Evolutionary conservation across 2,329 filamentous ascomycete species (phyloP).

Genomic region (Claviceps sp.): DNA sequence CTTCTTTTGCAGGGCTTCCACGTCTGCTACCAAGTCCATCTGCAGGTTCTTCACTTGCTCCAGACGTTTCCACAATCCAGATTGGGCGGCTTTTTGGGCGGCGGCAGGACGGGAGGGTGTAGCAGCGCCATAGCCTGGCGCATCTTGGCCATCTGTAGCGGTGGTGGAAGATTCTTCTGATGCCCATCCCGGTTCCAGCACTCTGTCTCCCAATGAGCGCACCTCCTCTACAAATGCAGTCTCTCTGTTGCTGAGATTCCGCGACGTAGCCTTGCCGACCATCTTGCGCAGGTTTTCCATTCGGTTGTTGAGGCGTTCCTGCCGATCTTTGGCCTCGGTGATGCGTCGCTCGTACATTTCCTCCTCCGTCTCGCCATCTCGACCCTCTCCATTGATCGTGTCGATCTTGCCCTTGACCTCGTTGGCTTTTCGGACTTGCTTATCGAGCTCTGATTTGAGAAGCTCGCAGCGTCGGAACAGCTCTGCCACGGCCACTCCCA

Average conservation of each 20-base stretch:
- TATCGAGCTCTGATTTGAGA: constrained; percentile 52
- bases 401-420: constrained; percentile 56
- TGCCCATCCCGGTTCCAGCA: constrained; percentile 23
- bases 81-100: neutral
- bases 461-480: constrained; percentile 59
- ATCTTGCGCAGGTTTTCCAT: constrained; percentile 43
- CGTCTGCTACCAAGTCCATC: constrained; percentile 28
- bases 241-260: constrained; percentile 32
- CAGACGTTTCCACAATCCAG: constrained; percentile 7
- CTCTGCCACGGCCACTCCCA: constrained; percentile 58
- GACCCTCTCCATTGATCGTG: constrained; percentile 36
- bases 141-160: neutral
- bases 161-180: neutral
- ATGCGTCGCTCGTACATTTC: constrained; percentile 47
- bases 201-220: constrained; percentile 39
- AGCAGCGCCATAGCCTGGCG: neutral
- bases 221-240: constrained; percentile 33
- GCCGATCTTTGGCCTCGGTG: constrained; percentile 37
- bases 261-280: constrained; percentile 26
- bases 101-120: neutral
- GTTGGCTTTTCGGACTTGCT: constrained; percentile 53
- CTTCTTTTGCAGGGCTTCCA: constrained; percentile 27
- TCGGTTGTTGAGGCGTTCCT: constrained; percentile 42
- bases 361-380: constrained; percentile 37
- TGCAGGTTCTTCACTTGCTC: constrained; percentile 38